phyloP scores from a whole-genome alignment of 2,329 filamentous ascomycete species.

The Rosellinia necatrix region DNA sequence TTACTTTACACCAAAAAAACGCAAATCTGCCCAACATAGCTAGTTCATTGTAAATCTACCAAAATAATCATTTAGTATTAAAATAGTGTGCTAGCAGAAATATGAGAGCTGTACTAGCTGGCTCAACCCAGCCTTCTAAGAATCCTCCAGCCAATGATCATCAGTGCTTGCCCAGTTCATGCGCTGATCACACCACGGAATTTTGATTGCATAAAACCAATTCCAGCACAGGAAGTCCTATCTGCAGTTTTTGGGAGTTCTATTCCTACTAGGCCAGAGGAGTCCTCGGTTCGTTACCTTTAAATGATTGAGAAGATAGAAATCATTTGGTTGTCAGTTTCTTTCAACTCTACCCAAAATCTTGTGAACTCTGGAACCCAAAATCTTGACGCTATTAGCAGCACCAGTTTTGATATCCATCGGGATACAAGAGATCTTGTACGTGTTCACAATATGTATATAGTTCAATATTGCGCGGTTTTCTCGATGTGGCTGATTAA shows the following conservation, averaged over 20 bases:
- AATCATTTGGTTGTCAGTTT: slow-evolving; percentile 9
- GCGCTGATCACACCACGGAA: no score
- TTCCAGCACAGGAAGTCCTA: no score
- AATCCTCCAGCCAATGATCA: slow-evolving; percentile 11
- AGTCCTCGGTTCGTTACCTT: background rate
- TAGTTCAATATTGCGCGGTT: no score
- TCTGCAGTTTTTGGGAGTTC: no score
- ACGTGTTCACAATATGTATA: no score
- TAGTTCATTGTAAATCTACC: slow-evolving; percentile 7
- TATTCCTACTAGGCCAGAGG: background rate
- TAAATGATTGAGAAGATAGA: slow-evolving; percentile 13
- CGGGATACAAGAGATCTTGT: no score
- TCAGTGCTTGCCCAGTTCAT: slow-evolving; percentile 15
- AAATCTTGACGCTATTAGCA: slow-evolving; percentile 5
- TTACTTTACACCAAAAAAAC: slow-evolving; percentile 9
- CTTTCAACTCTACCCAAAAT: slow-evolving; percentile 5
- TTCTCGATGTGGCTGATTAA: no score
- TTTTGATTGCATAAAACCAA: background rate
- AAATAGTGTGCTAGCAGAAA: background rate
- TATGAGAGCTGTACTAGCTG: no score
- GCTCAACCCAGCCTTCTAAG: no score
- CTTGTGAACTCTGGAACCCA: background rate
- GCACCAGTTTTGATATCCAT: slow-evolving; percentile 8
- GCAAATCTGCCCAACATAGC: slow-evolving; percentile 4
- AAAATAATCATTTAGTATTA: background rate